These are phyloP conservation scores for Aaosphaeria pasadenensis DNA, from an alignment of 2,329 filamentous ascomycete genomes.

Conservation along the genomic window DNA sequence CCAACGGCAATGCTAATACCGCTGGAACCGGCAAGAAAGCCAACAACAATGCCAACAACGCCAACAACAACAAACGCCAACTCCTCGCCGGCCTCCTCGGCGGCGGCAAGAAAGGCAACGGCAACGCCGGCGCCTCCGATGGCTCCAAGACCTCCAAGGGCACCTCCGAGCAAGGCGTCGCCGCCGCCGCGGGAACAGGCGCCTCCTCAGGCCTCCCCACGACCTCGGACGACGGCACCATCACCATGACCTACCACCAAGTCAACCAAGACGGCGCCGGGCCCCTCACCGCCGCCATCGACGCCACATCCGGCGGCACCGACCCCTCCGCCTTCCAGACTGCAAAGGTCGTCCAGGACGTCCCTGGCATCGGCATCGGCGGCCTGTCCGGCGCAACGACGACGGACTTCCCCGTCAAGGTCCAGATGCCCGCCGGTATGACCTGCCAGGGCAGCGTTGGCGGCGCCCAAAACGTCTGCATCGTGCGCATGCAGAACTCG, in stretches of 20 bases:
- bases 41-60: slow-evolving; percentile 1
- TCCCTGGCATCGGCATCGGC: slow-evolving; percentile 56
- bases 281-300: slow-evolving; percentile 59
- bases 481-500: slow-evolving; percentile 62
- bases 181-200: slow-evolving; percentile 54
- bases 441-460: slow-evolving; percentile 60
- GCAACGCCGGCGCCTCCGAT: slow-evolving; percentile 29
- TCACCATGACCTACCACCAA: slow-evolving; percentile 65
- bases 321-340: slow-evolving; percentile 59
- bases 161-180: slow-evolving; percentile 52
- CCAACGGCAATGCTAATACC: slow-evolving; percentile 21
- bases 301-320: slow-evolving; percentile 62
- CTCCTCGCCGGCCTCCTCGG: slow-evolving; percentile 24
- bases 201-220: slow-evolving; percentile 58
- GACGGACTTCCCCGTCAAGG: slow-evolving; percentile 63
- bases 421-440: slow-evolving; percentile 67
- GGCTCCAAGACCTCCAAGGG: slow-evolving; percentile 49
- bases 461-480: slow-evolving; percentile 61
- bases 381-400: slow-evolving; percentile 59
- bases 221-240: slow-evolving; percentile 56
- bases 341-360: slow-evolving; percentile 58
- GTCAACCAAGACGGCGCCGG: slow-evolving; percentile 71
- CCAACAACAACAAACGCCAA: slow-evolving; percentile 19
- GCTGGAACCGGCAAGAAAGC: slow-evolving; percentile 1
- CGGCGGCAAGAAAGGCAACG: slow-evolving; percentile 13